These are phyloP conservation scores for Carex sylvatica DNA, from an alignment of 202 grass and related monocot species.

Conservation along the genomic window DNA sequence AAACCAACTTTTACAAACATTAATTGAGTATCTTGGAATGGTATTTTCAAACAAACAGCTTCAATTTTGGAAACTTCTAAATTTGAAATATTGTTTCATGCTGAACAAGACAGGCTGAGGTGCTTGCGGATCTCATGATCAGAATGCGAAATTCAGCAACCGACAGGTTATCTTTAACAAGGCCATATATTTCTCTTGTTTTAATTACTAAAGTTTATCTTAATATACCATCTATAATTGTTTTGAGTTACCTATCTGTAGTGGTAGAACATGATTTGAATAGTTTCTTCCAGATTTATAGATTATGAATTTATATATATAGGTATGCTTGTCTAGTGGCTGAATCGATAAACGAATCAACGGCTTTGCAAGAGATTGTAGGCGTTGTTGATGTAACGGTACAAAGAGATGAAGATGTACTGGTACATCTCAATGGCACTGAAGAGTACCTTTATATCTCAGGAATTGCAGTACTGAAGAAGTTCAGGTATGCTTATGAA, in stretches of 20 bases:
- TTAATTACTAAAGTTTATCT: not conserved
- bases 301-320: conserved; percentile 13
- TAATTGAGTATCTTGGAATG: not conserved
- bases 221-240: not conserved
- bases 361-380: conserved; percentile 46
- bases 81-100: conserved; percentile 23
- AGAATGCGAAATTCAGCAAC: conserved; percentile 72
- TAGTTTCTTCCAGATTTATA: not conserved
- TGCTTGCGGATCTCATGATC: conserved; percentile 80
- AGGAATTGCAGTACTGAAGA: conserved; percentile 75
- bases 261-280: too few species aligned
- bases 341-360: conserved; percentile 39
- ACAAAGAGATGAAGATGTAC: conserved; percentile 51
- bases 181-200: not conserved
- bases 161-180: conserved; percentile 44
- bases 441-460: conserved; percentile 79
- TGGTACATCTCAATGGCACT: conserved; percentile 43
- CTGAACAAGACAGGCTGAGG: conserved; percentile 81
- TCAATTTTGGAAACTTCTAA: conserved; percentile 9
- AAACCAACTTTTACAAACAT: not conserved
- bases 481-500: conserved; percentile 50
- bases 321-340: conserved; percentile 93
- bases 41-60: not conserved
- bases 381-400: conserved; percentile 78
- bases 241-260: not conserved